Conservation (phyloP, 208 protist species). For the Tritrichomonas musculus region DNA sequence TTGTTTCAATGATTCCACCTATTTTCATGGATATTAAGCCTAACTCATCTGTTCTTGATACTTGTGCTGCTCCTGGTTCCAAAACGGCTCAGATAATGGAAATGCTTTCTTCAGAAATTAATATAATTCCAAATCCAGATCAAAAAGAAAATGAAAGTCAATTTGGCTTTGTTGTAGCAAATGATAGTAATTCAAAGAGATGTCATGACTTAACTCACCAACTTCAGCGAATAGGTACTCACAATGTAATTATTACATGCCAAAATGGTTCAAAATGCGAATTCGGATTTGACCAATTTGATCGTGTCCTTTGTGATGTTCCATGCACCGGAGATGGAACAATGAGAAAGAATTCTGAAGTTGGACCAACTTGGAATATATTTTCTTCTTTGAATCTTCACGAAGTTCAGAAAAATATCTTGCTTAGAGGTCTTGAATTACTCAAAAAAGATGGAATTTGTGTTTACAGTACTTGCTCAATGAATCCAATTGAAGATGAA, state of each 20-base stretch:
- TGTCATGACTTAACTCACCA: slow-evolving; percentile 46
- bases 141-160: too few relatives aligned
- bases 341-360: slow-evolving; percentile 51
- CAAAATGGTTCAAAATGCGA: slow-evolving; percentile 32
- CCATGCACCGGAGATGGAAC: slow-evolving; percentile 58
- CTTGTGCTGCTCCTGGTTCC: slow-evolving; percentile 60
- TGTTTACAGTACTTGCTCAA: slow-evolving; percentile 61
- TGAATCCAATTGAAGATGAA: slow-evolving; percentile 61
- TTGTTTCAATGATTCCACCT: slow-evolving; percentile 46
- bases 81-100: slow-evolving; percentile 55
- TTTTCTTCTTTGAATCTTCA: slow-evolving; percentile 34
- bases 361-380: slow-evolving; percentile 44
- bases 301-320: slow-evolving; percentile 56
- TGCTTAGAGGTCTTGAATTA: slow-evolving; percentile 34
- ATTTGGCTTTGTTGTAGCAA: slow-evolving; percentile 43
- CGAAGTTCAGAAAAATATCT: slow-evolving; percentile 45
- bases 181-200: slow-evolving; percentile 32
- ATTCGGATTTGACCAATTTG: slow-evolving; percentile 33
- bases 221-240: slow-evolving; percentile 38
- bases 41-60: slow-evolving; percentile 51
- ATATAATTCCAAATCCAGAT: not conserved
- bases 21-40: slow-evolving; percentile 37
- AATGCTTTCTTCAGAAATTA: not conserved
- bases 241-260: slow-evolving; percentile 44
- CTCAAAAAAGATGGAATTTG: slow-evolving; percentile 42